Evolutionary conservation across 2,329 filamentous ascomycete genomes (phyloP), one percentile per base, ranked within the genome.

Genomic region (Akanthomyces lecanii): DNA sequence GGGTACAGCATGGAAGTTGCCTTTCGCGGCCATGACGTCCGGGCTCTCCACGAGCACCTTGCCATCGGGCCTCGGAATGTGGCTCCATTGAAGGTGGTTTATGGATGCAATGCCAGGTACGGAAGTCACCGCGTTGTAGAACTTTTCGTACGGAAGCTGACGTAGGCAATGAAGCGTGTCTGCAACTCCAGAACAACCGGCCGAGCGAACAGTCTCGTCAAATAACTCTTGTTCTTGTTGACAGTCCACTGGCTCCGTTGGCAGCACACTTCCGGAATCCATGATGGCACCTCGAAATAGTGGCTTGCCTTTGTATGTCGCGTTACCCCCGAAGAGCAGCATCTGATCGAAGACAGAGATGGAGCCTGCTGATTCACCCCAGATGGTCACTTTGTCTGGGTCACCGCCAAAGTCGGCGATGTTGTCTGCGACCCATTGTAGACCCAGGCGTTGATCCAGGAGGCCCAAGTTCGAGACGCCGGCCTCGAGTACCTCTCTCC

Each of bases 101-200:
- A 36, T 36, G 14, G 59, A 42, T 4, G 53, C 14, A 33, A 61
- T 30, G 16, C 23, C 48, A 10, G 47, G 36, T 5, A 38, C 11
- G 6, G 6, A 42, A 23, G 11, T 54, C 16, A 61, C 38, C 12
- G 50, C 59, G 3, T 28, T 18, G 28, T 44, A 33, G 18, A 61
- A 61, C 2, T 11, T 21, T 28, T 82, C 77, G 71, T 88, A 89
- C 33, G 82, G 77, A 1, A 86, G 73, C 1, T 72, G 72, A 28
- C 90, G 86, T 12, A 96, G 82, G 71, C 89, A 92, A 14, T 80
- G 78, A 11, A 92, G 78, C 0, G 84, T 86, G 69, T 90, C 82
- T 14, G 44, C 21, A n/a, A 1, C 56, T 18, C 51, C 51, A 21
- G 14, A 18, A 30, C 48, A 51, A 25, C 48, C 48, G 7, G 48